Evolutionary conservation across 768 basidiomycete genomes (phyloP).

Genomic region (Cyclocybe aegerita): DNA sequence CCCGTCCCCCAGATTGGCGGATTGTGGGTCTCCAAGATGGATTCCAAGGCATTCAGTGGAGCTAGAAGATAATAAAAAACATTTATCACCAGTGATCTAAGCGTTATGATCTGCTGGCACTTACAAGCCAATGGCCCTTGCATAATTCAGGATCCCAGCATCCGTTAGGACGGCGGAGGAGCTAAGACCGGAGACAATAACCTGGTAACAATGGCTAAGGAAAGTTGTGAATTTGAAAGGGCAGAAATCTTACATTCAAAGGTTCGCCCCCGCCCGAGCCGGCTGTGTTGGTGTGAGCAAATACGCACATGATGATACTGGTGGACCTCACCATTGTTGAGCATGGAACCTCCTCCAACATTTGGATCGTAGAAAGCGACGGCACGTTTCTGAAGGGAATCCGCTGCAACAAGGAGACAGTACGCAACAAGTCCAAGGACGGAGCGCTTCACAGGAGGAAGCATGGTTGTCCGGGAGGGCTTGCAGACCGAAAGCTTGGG

Average conservation of each 20-base stretch:
- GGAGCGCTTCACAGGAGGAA: constrained; percentile 5
- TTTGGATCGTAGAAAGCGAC: constrained; percentile 44
- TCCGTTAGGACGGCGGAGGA: constrained; percentile 57
- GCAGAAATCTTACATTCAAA: constrained; percentile 12
- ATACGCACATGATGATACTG: neutral
- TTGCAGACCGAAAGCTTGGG: no score
- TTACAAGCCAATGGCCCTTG: constrained; percentile 63
- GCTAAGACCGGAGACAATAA: constrained; percentile 68
- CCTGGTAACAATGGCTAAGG: constrained; percentile 22
- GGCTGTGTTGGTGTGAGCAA: constrained; percentile 16
- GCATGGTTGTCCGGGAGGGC: constrained; percentile 1
- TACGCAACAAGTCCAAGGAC: constrained; percentile 1
- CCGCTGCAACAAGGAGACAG: constrained; percentile 4
- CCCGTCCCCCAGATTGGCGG: constrained; percentile 80
- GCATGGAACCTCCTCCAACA: constrained; percentile 58
- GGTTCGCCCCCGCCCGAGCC: constrained; percentile 56
- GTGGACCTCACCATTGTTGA: constrained; percentile 46
- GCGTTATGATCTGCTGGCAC: constrained; percentile 27
- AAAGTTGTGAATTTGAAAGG: constrained; percentile 54
- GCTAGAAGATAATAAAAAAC: constrained; percentile 16
- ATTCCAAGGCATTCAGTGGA: constrained; percentile 73
- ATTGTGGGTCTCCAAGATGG: constrained; percentile 63
- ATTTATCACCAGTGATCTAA: neutral
- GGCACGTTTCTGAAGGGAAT: constrained; percentile 15
- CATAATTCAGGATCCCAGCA: constrained; percentile 57